Percentiles rank a stretch among this genome's conserved stretches.
Conservation (phyloP, 805 yeast genomes). For the Isabelozyma gotoi region DNA sequence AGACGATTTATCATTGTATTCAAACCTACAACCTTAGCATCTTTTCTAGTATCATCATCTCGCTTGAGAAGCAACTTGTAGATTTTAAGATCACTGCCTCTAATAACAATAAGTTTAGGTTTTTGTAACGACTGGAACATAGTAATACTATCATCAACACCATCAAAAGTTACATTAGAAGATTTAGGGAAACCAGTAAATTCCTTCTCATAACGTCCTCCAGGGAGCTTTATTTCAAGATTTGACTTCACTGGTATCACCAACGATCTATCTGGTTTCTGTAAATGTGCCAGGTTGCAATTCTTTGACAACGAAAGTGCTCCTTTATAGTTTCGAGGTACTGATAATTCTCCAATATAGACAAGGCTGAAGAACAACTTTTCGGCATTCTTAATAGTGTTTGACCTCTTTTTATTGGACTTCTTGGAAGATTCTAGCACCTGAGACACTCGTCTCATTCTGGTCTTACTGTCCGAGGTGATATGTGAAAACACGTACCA, state of each 20-base stretch:
- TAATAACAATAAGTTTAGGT: slow-evolving; percentile 74
- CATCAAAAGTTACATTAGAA: slow-evolving; percentile 50
- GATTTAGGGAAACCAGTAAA: slow-evolving; percentile 47
- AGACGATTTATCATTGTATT: slow-evolving; percentile 82
- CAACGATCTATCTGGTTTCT: slow-evolving; percentile 38
- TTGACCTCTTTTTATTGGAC: slow-evolving; percentile 10
- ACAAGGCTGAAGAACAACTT: slow-evolving; percentile 43
- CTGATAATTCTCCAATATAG: slow-evolving; percentile 31
- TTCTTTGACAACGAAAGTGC: slow-evolving; percentile 41
- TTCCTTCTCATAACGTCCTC: slow-evolving; percentile 40
- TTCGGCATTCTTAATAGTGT: slow-evolving; percentile 22
- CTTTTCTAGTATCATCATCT: slow-evolving; percentile 87
- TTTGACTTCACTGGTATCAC: slow-evolving; percentile 76
- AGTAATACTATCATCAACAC: slow-evolving; percentile 65
- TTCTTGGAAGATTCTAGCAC: slow-evolving; percentile 19
- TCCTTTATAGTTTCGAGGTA: slow-evolving; percentile 25
- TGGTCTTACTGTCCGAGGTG: slow-evolving; percentile 48
- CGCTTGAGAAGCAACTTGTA: slow-evolving; percentile 81
- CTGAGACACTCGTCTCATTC: slow-evolving; percentile 25
- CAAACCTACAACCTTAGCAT: slow-evolving; percentile 90
- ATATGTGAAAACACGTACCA: slow-evolving; percentile 78
- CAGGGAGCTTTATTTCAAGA: slow-evolving; percentile 65
- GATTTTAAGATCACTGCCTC: slow-evolving; percentile 74
- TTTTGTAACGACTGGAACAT: slow-evolving; percentile 81
- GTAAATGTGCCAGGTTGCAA: slow-evolving; percentile 32